A percentile compares a stretch with the other conserved stretches of the same genome.
Conservation (phyloP, 1,139 yeast genomes). For the Nakaseomyces nivariensis region DNA sequence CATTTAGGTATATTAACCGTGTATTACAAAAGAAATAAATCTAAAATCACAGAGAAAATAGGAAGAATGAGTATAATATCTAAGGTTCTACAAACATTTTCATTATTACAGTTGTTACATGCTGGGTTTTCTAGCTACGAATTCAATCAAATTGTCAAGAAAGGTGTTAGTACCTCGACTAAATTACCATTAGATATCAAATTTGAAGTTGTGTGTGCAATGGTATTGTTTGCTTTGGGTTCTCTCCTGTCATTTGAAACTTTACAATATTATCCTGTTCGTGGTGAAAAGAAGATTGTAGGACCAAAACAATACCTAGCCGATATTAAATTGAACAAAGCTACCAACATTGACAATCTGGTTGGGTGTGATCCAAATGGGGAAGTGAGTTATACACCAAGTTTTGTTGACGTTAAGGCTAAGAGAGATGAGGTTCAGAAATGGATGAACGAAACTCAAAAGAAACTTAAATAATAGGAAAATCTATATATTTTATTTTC, state of each 20-base stretch:
- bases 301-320: slow-evolving; percentile 20
- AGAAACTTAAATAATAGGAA: slow-evolving; percentile 1
- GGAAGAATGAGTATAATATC: slow-evolving; percentile 13
- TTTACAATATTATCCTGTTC: slow-evolving; percentile 18
- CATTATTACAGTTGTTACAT: slow-evolving; percentile 23
- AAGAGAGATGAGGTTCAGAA: slow-evolving; percentile 19
- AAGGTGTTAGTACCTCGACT: slow-evolving; percentile 2
- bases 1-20: too few species aligned
- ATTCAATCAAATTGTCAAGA: slow-evolving; percentile 22
- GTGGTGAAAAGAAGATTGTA: slow-evolving; percentile 9
- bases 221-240: slow-evolving; percentile 19
- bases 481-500: not conserved
- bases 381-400: slow-evolving; percentile 23
- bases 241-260: slow-evolving; percentile 22
- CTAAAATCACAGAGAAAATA: too few species aligned
- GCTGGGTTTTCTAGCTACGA: slow-evolving; percentile 29
- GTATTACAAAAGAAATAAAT: too few species aligned
- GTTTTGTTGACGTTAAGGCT: slow-evolving; percentile 20
- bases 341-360: slow-evolving; percentile 24
- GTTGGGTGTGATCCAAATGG: slow-evolving; percentile 26
- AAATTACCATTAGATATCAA: slow-evolving; percentile 25
- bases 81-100: slow-evolving; percentile 13
- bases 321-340: slow-evolving; percentile 23
- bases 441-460: slow-evolving; percentile 12
- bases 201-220: slow-evolving; percentile 21